These are phyloP conservation scores for Dendrobium huoshanense DNA, from an alignment of 106 monocot genomes.

Conservation along the genomic window DNA sequence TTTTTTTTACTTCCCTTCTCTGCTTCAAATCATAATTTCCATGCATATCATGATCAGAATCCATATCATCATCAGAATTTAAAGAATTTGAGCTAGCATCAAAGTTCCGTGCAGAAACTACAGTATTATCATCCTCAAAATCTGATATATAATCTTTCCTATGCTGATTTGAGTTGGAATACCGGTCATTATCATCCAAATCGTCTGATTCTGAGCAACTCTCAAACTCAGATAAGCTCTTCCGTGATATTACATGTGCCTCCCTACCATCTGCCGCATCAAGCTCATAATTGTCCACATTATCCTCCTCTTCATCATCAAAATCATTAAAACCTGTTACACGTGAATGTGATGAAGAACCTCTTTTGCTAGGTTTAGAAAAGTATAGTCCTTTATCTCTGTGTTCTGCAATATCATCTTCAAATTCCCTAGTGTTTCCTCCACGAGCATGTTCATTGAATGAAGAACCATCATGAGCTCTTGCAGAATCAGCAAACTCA, in stretches of 20 bases:
- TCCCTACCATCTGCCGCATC: conserved; percentile 26
- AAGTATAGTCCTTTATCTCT: conserved; percentile 22
- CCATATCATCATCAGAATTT: conserved; percentile 32
- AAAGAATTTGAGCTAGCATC: conserved; percentile 16
- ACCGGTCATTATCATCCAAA: conserved; percentile 21
- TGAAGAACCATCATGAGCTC: conserved; percentile 16
- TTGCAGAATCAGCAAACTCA: conserved; percentile 85
- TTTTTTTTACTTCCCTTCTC: conserved; percentile 14
- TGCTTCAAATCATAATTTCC: conserved; percentile 15
- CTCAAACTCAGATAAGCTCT: conserved; percentile 58
- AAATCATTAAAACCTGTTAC: conserved; percentile 86
- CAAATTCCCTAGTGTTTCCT: conserved; percentile 18
- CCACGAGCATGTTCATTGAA: conserved; percentile 13
- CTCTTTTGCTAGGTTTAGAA: conserved; percentile 25
- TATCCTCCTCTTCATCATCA: conserved; percentile 95
- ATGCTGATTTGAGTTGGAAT: conserved; percentile 10
- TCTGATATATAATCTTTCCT: conserved; percentile 15
- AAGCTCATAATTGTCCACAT: conserved; percentile 76
- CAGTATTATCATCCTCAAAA: conserved; percentile 37
- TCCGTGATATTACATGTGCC: conserved; percentile 22
- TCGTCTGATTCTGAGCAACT: conserved; percentile 47
- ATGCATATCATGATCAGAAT: conserved; percentile 33
- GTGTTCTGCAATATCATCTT: conserved; percentile 17
- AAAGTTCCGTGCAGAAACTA: conserved; percentile 18
- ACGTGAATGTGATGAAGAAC: conserved; percentile 3